Conservation (phyloP, 139 green algal genomes). For the Chlamydomonas eustigma region DNA sequence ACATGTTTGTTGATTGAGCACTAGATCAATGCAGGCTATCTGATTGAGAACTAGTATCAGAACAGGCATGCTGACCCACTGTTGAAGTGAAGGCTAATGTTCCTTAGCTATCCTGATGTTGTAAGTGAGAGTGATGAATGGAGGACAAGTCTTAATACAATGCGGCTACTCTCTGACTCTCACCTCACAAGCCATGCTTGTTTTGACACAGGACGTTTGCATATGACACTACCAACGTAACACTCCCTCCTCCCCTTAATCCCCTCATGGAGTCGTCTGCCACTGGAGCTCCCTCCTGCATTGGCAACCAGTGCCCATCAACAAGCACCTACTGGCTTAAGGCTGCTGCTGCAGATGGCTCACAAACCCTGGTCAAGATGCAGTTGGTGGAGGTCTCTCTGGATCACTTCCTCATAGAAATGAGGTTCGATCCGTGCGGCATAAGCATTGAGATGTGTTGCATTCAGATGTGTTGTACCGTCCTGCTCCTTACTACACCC, state of each 20-base stretch:
- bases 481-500: no score
- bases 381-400: slow-evolving; percentile 21
- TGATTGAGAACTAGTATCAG: no score
- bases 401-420: not conserved
- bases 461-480: no score
- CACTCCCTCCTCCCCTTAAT: slow-evolving; percentile 24
- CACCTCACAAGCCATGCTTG: no score
- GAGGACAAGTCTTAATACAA: no score
- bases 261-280: not conserved
- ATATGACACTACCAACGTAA: not conserved
- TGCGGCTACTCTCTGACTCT: no score
- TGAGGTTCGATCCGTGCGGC: not conserved
- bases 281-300: not conserved
- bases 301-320: slow-evolving; percentile 7
- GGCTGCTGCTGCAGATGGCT: slow-evolving; percentile 11
- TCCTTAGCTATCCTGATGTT: no score
- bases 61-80: no score
- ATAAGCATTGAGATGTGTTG: slow-evolving; percentile 5
- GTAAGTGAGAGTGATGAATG: no score
- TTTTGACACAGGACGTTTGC: slow-evolving; percentile 33
- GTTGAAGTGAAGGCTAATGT: no score
- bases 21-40: no score
- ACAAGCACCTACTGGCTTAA: slow-evolving; percentile 27
- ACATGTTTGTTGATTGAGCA: no score
- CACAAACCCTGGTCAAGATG: slow-evolving; percentile 28